Conservation (phyloP, 2,329 filamentous ascomycete genomes). For the Amylocarpus encephaloides region DNA sequence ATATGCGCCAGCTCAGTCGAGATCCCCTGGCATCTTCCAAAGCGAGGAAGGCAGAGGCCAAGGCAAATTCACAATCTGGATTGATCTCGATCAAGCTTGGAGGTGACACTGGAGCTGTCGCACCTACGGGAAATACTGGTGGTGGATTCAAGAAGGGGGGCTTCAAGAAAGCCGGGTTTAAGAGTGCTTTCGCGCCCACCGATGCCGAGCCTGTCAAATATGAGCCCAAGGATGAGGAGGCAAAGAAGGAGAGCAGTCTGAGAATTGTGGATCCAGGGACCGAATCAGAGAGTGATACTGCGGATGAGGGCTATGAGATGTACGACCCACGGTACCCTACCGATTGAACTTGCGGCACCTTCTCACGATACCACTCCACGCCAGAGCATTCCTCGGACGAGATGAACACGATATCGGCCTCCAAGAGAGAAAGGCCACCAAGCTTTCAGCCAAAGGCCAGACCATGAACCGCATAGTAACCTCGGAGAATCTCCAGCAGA, state of each 20-base stretch:
- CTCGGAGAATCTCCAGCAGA: too few relatives aligned
- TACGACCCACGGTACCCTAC: constrained; percentile 58
- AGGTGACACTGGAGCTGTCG: constrained; percentile 29
- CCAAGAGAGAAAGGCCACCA: too few relatives aligned
- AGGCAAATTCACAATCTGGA: constrained; percentile 53
- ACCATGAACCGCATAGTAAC: too few relatives aligned
- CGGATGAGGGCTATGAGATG: constrained; percentile 65
- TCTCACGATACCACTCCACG: not conserved
- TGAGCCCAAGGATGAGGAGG: constrained; percentile 25
- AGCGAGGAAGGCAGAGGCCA: constrained; percentile 63
- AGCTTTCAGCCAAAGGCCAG: too few relatives aligned
- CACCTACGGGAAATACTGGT: constrained; percentile 17
- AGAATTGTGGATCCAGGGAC: constrained; percentile 41
- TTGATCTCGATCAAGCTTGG: constrained; percentile 62
- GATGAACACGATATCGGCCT: too few relatives aligned
- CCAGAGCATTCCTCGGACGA: not conserved
- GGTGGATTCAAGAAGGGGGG: constrained; percentile 59
- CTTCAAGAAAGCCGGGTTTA: constrained; percentile 80
- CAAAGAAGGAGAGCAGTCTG: constrained; percentile 17
- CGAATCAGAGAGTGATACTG: constrained; percentile 59
- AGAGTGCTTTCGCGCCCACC: constrained; percentile 61
- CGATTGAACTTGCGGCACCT: constrained; percentile 38
- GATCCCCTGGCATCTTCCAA: constrained; percentile 60
- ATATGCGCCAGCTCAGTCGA: constrained; percentile 79
- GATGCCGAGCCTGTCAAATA: constrained; percentile 39